Evolutionary conservation across 306 rosid species (phyloP).

Genomic region (Boehmeria nivea): DNA sequence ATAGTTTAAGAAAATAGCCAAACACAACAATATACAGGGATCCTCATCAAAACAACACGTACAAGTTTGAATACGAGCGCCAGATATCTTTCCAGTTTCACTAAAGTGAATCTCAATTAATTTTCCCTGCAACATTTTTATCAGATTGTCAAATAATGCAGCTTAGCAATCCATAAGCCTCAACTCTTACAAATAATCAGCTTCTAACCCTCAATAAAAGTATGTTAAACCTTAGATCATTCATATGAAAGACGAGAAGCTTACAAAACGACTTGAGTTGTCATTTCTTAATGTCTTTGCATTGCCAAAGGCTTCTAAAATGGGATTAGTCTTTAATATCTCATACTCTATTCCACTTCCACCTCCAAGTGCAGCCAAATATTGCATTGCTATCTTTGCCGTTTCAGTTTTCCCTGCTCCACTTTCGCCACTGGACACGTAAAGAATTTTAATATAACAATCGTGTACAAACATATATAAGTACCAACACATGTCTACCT

Average conservation of each 20-base stretch:
- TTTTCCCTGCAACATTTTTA: constrained; percentile 66
- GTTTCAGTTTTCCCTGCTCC: constrained; percentile 99
- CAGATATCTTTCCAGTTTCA: constrained; percentile 95
- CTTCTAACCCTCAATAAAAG: constrained; percentile 15
- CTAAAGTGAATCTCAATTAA: constrained; percentile 97
- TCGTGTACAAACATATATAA: background rate
- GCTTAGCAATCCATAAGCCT: constrained; percentile 13
- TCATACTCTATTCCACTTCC: constrained; percentile 98
- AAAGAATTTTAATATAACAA: background rate
- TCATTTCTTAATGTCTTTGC: constrained; percentile 97
- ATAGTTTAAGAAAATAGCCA: constrained; percentile 9
- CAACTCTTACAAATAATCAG: background rate
- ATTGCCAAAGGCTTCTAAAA: constrained; percentile 97
- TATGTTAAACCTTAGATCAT: constrained; percentile 4
- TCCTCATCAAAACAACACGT: constrained; percentile 32
- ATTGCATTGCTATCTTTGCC: constrained; percentile 97
- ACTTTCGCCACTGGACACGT: constrained; percentile 82
- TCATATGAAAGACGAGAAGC: constrained; percentile 22
- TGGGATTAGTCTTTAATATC: constrained; percentile 94
- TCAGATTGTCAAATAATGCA: constrained; percentile 23
- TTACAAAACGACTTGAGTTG: constrained; percentile 99
- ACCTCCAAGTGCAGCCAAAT: constrained; percentile 94
- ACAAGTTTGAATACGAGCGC: constrained; percentile 97
- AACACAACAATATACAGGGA: constrained; percentile 19
- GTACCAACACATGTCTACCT: background rate